Evolutionary conservation across 768 basidiomycete genomes (phyloP), one percentile per base, ranked within the genome.

Genomic region (Kwoniella europaea): DNA sequence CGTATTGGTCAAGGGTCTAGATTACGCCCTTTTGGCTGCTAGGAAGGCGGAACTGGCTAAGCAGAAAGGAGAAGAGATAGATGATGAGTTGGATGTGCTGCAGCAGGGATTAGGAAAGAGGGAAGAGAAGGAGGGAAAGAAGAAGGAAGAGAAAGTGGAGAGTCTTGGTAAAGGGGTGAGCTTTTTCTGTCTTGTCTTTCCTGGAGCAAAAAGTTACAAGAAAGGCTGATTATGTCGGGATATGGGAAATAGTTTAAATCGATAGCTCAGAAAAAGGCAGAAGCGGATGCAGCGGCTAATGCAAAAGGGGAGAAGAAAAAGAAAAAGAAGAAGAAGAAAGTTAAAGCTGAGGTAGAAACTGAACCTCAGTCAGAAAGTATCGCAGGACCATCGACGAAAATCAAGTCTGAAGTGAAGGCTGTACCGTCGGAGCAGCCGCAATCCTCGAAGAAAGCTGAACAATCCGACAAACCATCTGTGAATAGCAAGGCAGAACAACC

Each of bases 11-110:
- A 96, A 94, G 79, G 84, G 84, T 69, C 89, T 98, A 57, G 95
- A 98, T 79, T 87, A 91, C 74, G 91, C 92, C 0, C 87, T 97
- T 7, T 86, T 97, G 16, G 91, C 93, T 77, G 91, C 93, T 75
- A 90, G 91, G 73, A 93, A 90, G 83, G 90, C 91, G 3, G 89
- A 90, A 50, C 68, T 84, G 10, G 83, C 78, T 15, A 85, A 86
- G 4, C 90, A 82, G 68, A 71, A 90, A 58, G 92, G 96, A 71
- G 92, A 92, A 13, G 87, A 88, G 1, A 89, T 94, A 29, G 95
- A 98, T 79, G 87, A 89, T 71, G 91, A 89, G 0, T 92, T 91
- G 81, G 86, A 81, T 29, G 72, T 52, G 41, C 57, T 81, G 9
- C 68, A 53, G 18, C 56, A 46, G 35, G 63, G 58, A 7, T 60